These are phyloP conservation scores for Fusarium sp. DNA, from an alignment of 2,329 filamentous ascomycete species.

Conservation along the genomic window DNA sequence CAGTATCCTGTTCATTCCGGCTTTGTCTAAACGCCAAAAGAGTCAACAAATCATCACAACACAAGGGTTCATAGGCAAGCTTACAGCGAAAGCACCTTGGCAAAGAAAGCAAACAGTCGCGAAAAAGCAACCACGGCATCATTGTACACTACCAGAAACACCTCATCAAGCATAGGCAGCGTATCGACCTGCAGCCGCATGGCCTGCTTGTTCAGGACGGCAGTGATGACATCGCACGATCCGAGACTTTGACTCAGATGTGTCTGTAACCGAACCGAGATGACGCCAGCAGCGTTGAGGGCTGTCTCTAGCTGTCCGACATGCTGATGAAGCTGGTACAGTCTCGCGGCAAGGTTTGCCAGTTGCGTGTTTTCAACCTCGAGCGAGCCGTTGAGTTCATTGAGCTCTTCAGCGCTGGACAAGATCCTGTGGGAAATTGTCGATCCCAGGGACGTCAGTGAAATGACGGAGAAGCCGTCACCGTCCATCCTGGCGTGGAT, in stretches of 20 bases:
- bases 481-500: slow-evolving; percentile 44
- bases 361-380: slow-evolving; percentile 33
- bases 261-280: slow-evolving; percentile 47
- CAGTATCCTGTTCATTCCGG: slow-evolving; percentile 41
- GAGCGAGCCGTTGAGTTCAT: slow-evolving; percentile 38
- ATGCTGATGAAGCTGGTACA: slow-evolving; percentile 43
- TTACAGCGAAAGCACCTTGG: slow-evolving; percentile 41
- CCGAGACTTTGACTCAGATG: slow-evolving; percentile 43
- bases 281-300: slow-evolving; percentile 37
- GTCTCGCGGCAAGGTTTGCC: slow-evolving; percentile 33
- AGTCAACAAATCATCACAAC: not conserved
- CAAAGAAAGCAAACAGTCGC: slow-evolving; percentile 41
- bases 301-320: slow-evolving; percentile 42
- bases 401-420: slow-evolving; percentile 46
- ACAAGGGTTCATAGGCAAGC: not conserved
- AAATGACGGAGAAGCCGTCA: slow-evolving; percentile 50
- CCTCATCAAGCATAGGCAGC: slow-evolving; percentile 37
- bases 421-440: slow-evolving; percentile 47
- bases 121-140: slow-evolving; percentile 41
- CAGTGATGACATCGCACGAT: slow-evolving; percentile 46
- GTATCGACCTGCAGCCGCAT: slow-evolving; percentile 46
- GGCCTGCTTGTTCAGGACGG: slow-evolving; percentile 49
- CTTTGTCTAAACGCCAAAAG: slow-evolving; percentile 11
- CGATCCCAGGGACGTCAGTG: slow-evolving; percentile 47
- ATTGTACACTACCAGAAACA: slow-evolving; percentile 42